Percentiles rank a stretch among this genome's conserved stretches.
phyloP scores from a whole-genome alignment of 1,284 basidiomycete species.

The Cutaneotrichosporon dermatis region DNA sequence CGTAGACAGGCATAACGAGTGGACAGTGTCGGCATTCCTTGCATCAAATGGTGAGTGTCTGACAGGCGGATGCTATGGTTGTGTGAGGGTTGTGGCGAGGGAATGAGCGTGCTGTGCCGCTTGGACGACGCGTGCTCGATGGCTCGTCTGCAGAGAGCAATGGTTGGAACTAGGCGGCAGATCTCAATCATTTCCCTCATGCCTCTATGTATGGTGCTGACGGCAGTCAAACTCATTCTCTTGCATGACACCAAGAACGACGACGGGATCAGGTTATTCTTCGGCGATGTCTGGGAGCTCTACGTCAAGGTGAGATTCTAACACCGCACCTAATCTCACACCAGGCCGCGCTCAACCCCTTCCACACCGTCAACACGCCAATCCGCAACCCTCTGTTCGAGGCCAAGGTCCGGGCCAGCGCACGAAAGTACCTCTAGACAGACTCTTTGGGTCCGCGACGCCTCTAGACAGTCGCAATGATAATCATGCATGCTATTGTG shows the following conservation, averaged over 20 bases:
- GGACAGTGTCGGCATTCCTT: constrained; percentile 90
- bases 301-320: constrained; percentile 71
- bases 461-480: too few relatives aligned
- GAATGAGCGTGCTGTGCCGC: too few relatives aligned
- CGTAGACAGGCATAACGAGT: constrained; percentile 94
- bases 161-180: too few relatives aligned
- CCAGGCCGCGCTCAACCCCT: constrained; percentile 83
- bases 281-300: constrained; percentile 88
- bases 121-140: too few relatives aligned
- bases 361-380: constrained; percentile 78
- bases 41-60: constrained; percentile 76
- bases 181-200: too few relatives aligned
- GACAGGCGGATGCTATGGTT: too few relatives aligned
- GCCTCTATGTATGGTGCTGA: too few relatives aligned
- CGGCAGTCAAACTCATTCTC: constrained; percentile 67
- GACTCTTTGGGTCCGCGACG: too few relatives aligned
- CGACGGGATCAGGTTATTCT: constrained; percentile 85
- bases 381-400: constrained; percentile 80
- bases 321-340: not conserved
- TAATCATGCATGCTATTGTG: constrained; percentile 20
- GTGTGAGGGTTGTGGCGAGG: too few relatives aligned
- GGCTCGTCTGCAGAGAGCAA: too few relatives aligned
- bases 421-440: constrained; percentile 69
- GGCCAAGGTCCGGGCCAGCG: constrained; percentile 70
- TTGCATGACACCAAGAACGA: constrained; percentile 92